Conservation (phyloP, 2,329 filamentous ascomycete genomes). For the Aspergillus sp. region DNA sequence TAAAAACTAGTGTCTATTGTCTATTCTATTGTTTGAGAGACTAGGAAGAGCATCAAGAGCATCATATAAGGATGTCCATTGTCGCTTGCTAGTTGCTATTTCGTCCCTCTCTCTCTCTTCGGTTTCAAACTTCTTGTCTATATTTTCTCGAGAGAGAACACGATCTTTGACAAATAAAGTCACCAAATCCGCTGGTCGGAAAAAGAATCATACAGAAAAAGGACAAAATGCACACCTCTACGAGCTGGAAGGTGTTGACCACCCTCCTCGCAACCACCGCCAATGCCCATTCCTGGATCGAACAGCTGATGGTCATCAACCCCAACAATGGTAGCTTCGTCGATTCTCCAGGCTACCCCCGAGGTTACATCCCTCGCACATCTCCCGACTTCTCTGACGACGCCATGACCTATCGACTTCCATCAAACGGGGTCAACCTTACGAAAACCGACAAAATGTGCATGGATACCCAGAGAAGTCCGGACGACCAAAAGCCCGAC, state of each 20-base stretch:
- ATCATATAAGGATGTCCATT: not conserved
- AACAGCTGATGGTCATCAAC: conserved; percentile 65
- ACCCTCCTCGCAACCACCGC: conserved; percentile 21
- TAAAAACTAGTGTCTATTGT: not conserved
- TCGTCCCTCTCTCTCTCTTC: not conserved
- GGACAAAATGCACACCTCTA: conserved; percentile 3
- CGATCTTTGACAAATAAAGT: not conserved
- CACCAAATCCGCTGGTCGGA: conserved; percentile 10
- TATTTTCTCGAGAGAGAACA: conserved; percentile 4
- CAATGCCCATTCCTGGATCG: conserved; percentile 72
- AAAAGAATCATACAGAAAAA: not conserved
- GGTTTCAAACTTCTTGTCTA: not conserved
- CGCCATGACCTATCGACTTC: conserved; percentile 58
- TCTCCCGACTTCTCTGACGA: conserved; percentile 51
- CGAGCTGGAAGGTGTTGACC: conserved; percentile 13
- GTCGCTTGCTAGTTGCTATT: not conserved
- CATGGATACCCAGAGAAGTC: conserved; percentile 54
- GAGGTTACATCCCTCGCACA: conserved; percentile 58
- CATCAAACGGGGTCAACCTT: conserved; percentile 46
- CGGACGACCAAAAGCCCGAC: conserved; percentile 46
- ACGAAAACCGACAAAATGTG: conserved; percentile 55
- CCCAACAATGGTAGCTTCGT: conserved; percentile 63
- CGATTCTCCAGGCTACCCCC: conserved; percentile 65
- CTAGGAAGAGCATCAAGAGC: not conserved
- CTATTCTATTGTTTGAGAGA: not conserved